Base-by-base conservation (phyloP, 495 filamentous ascomycete genomes). In the Penicillium dipodomyicola region DNA sequence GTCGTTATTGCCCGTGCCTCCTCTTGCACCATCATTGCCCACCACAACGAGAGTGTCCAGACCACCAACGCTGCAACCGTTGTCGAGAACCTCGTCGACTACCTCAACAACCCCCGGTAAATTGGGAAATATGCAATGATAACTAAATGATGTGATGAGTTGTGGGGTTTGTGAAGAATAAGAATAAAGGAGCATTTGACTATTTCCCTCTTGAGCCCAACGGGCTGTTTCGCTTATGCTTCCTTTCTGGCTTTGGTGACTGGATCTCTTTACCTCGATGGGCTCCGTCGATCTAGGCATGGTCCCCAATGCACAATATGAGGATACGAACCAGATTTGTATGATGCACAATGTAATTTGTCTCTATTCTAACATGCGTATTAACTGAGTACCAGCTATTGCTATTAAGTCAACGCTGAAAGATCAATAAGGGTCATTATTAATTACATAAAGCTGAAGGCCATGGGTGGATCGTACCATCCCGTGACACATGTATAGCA, bases 21-120 rank as follows among this genome's bases (percentile, higher is more conserved):
- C 50, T 87, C 92, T 74, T 88, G 90, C 64, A 82, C 96, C 68
- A 84, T 98, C 67, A 74, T 98, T 71, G 87, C 82, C 62, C 90
- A 96, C 78, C 87, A 96, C 80, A 79, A 79, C 64, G 91, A 95
- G 69, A 70, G 60, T 39, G 73, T 82, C 41, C 78, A 85, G 64
- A 86, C 86, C 25, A 57, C 68, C 63, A 73, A 73, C 57, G 74
- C 72, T 40, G 71, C 71, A 2, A 67, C 66, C 41, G 67, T 72
- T 27, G 65, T 77, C 17, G 72, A 77, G 68, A 70, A 71, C 55
- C 65, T 77, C 20, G 71, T 68, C 48, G 74, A 77, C 63, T 77
- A 75, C 72, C 69, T 77, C 67, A 74, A 73, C 71, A 67, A 71
- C 43, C 58, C 63, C 58, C 54, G 57, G 58, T 72, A 70, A 65